phyloP scores from a whole-genome alignment of 495 filamentous ascomycete genomes.

The Parathielavia appendiculata region DNA sequence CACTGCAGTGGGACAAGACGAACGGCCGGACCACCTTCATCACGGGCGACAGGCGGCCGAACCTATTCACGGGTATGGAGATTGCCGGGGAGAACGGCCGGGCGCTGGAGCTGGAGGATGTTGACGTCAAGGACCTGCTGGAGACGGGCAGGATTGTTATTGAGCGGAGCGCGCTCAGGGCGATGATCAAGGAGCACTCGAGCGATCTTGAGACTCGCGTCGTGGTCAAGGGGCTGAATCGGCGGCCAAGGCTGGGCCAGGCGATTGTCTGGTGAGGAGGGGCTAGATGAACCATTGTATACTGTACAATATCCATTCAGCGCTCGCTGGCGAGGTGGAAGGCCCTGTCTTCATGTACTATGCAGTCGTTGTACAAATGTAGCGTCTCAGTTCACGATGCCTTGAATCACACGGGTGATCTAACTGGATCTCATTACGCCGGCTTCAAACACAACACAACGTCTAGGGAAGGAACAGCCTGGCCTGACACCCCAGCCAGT shows the following conservation, averaged over 20 bases:
- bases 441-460: neutral
- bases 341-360: neutral
- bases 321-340: neutral
- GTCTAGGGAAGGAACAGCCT: too few species aligned
- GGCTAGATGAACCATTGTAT: neutral
- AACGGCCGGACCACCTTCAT: constrained; percentile 75
- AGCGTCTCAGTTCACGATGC: neutral
- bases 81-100: constrained; percentile 59
- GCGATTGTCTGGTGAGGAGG: constrained; percentile 12
- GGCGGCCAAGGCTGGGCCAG: constrained; percentile 23
- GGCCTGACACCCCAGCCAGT: too few species aligned
- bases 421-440: too few species aligned
- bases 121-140: constrained; percentile 91
- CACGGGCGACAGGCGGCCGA: constrained; percentile 50
- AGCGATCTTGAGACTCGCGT: constrained; percentile 57
- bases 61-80: constrained; percentile 54
- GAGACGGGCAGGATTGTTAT: constrained; percentile 80
- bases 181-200: constrained; percentile 69
- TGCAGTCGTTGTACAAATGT: constrained; percentile 2
- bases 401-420: too few species aligned
- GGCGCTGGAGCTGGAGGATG: constrained; percentile 61
- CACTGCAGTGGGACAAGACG: constrained; percentile 65
- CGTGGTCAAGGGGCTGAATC: constrained; percentile 27
- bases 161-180: constrained; percentile 73
- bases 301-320: constrained; percentile 6